Evolutionary conservation across 306 rosid species (phyloP), one percentile per base, ranked within the genome.

Genomic region (Amphicarpaea edgeworthii): DNA sequence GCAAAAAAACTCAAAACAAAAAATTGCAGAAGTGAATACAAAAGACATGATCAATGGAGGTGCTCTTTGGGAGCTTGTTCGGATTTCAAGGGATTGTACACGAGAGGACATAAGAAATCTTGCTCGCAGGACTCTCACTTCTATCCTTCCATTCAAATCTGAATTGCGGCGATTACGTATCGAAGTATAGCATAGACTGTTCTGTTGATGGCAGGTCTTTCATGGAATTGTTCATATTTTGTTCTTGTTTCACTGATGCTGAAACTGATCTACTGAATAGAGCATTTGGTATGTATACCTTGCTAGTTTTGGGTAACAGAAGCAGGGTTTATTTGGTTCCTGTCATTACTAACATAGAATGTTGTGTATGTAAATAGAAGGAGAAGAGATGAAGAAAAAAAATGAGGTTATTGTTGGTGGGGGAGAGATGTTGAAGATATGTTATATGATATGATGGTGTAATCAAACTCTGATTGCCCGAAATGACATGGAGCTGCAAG

Each of bases 21-120:
- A 34, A 34, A 34, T 62, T 79, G 58, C 87, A 90, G 96, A 92
- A 75, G 89, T 86, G 51, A 92, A 92, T 92, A 89, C 97, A n/a
- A 92, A 86, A 76, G 97, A 92, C 82, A 83, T 92, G 91, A 88
- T 92, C 21, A 82, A 86, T 77, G 96, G 96, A 19, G 97, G 97
- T 71, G 97, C 96, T 63, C 93, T 92, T 23, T 92, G 97, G 97
- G 97, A 92, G 84, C 84, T 92, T 12, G 92, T 92, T 65, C 90
- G 96, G 7, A 92, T 92, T 67, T 92, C 97, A 1, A 80, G 87
- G 10, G 97, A 92, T 73, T 92, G 97, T 83, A 85, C 93, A 1
- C 83, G 96, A 15, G 96, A 92, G 79, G 97, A 92, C 85, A 92
- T 92, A 69, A 69, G 90, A 70, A 88, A 59, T 68, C 97, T 92